Base-by-base conservation (phyloP, 352 stramenopile genomes). In the Globisporangium nodosum region DNA sequence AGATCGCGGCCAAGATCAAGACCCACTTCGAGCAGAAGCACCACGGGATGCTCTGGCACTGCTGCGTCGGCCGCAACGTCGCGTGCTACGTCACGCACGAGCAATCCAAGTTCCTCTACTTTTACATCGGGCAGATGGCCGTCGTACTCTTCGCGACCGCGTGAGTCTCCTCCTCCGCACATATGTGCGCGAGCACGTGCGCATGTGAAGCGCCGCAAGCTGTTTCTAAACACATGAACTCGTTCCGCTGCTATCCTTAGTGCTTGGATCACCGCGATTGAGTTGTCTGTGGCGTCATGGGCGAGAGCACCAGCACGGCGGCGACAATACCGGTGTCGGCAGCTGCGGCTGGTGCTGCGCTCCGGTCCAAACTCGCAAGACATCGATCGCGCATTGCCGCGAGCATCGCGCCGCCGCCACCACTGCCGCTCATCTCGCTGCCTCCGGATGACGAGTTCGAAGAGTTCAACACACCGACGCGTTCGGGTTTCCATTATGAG, bases 81-180 rank as follows among this genome's bases (percentile, higher is more conserved):
- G 92, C 92, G 40, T 97, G 86, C 66, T 97, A 92, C 65, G 93
- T 98, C 15, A 97, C 92, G 3, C 92, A 98, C 64, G 90, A 98
- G 64, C 87, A 96, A 66, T 90, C 76, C 60, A 97, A 97, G 69
- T 98, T 97, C 62, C 89, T 97, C 54, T 98, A 98, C 76, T 97
- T 98, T 62, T 98, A 98, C 85, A 90, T 98, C 49, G 93, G 93
- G 20, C 93, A 98, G 68, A 96, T 95, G 71, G 93, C 90, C 30
- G 77, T 98, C 50, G 96, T 96, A 55, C 77, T 98, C 24, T 98
- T 98, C 51, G 87, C 85, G 21, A 96, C 82, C 8, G 83, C 80
- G 1, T 92, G 67, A 74, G 55, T 30, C 33, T 6, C 33, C 33
- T 37, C 33, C 33, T 37, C 33, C 9, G 33, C 33, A 11, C 33